Evolutionary conservation across 768 basidiomycete species (phyloP), one percentile per base, ranked within the genome.

Genomic region (Tricholoma hemisulphureum): DNA sequence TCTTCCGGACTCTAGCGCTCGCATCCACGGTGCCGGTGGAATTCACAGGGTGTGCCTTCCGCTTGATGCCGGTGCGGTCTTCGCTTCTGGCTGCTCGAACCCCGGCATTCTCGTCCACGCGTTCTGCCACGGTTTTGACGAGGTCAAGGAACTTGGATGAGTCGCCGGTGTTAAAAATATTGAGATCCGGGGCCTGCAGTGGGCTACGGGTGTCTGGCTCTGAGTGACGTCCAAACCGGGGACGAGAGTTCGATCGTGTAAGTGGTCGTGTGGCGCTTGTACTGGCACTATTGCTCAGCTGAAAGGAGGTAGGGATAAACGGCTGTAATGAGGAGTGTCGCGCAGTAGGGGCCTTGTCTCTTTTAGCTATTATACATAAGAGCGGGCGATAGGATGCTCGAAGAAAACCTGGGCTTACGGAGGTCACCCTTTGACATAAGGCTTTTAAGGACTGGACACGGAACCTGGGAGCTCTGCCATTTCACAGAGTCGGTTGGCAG

Each of bases 91-190:
- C 56, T 23, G 55, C 57, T 14, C 54, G 59, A 24, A 66, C 20
- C 2, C 63, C 63, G 18, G 63, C 69, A 28, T 67, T 69, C 29
- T 71, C 68, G 56, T 76, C 69, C 37, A 73, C 68, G 20, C 67
- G 64, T 29, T 70, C 71, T n/a, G 73, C 73, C 10, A 74, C 71
- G 29, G 68, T 72, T 57, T 74, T 74, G 29, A 76, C 59, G 24
- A 73, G 66, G 37, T 69, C 65, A 34, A 77, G 51, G 23, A 77
- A 69, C 26, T 65, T 55, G 6, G 61, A 50, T 32, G 71, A 71
- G 43, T 66, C 53, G 9, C 51, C n/a, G 18, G 34, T 32, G n/a
- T 53, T 29, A 49, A 54, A 31, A 18, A 56, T 39, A 21, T 43
- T 55, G 26, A 51, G 20, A 29, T 52, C 51, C 11, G 32, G 58